Evolutionary conservation across 768 basidiomycete species (phyloP).

Genomic region (Pisolithus marmoratus): DNA sequence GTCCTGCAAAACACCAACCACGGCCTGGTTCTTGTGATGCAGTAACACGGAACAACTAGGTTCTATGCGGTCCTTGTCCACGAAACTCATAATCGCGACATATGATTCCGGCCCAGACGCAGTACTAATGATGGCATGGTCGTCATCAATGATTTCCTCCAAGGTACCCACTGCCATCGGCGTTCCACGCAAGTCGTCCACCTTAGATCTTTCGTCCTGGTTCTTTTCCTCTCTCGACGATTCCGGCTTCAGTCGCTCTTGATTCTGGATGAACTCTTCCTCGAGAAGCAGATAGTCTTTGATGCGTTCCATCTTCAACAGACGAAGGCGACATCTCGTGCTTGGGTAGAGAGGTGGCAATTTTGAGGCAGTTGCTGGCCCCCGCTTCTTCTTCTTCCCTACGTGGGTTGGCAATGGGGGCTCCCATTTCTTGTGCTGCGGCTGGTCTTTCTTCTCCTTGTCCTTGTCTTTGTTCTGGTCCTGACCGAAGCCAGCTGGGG

Average conservation of each 20-base stretch:
- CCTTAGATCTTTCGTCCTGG: constrained; percentile 88
- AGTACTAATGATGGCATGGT: constrained; percentile 97
- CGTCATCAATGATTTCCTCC: constrained; percentile 97
- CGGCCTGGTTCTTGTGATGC: constrained; percentile 92
- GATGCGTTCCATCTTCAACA: constrained; percentile 96
- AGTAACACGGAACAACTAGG: constrained; percentile 92
- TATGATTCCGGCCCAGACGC: constrained; percentile 95
- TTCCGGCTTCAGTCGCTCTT: constrained; percentile 86
- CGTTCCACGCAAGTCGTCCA: constrained; percentile 90
- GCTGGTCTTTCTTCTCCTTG: constrained; percentile 43
- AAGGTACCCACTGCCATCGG: constrained; percentile 98
- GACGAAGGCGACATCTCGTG: constrained; percentile 89
- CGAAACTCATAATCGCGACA: constrained; percentile 95
- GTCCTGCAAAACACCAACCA: constrained; percentile 94
- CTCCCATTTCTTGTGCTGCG: constrained; percentile 93
- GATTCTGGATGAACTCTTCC: constrained; percentile 91
- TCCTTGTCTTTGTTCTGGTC: constrained; percentile 37
- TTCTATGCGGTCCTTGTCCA: constrained; percentile 96
- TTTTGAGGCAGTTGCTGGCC: constrained; percentile 87
- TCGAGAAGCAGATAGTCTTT: constrained; percentile 96
- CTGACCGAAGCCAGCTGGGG: constrained; percentile 38
- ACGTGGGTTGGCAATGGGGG: constrained; percentile 95
- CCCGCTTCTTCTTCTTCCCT: constrained; percentile 91
- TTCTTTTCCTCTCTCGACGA: constrained; percentile 89
- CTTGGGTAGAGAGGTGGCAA: constrained; percentile 92